Percentiles rank a stretch among this genome's conserved stretches.
Evolutionary conservation across 2,329 filamentous ascomycete species (phyloP).

Genomic region (Furcasterigmium sp.): DNA sequence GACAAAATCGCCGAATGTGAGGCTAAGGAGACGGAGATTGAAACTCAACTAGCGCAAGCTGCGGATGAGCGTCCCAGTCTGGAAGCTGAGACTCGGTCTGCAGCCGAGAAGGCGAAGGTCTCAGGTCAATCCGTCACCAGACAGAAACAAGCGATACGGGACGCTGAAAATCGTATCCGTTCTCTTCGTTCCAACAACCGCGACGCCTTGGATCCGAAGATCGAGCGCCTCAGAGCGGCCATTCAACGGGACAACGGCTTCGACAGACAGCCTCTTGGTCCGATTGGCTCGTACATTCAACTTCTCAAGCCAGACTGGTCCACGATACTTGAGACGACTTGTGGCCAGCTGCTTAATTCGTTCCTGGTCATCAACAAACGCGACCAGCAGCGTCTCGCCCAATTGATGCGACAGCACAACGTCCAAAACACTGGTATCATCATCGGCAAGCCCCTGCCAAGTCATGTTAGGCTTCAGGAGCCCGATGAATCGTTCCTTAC

Average conservation of each 20-base stretch:
- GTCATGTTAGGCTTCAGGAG: conserved; percentile 63
- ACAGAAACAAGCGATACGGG: conserved; percentile 8
- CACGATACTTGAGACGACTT: conserved; percentile 69
- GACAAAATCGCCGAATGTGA: conserved; percentile 21
- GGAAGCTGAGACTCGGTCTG: neutral
- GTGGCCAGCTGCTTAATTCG: conserved; percentile 64
- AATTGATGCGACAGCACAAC: conserved; percentile 55
- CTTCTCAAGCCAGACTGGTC: conserved; percentile 80
- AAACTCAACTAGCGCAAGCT: conserved; percentile 2
- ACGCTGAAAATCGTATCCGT: conserved; percentile 15
- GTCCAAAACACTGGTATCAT: conserved; percentile 50
- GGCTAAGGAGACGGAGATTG: conserved; percentile 12
- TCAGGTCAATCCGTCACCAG: neutral
- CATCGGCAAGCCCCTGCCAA: conserved; percentile 52
- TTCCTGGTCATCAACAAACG: conserved; percentile 77
- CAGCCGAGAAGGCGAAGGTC: conserved; percentile 1
- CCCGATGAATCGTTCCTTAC: conserved; percentile 71
- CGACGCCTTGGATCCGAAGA: conserved; percentile 58
- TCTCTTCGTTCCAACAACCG: conserved; percentile 33
- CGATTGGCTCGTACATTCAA: conserved; percentile 72
- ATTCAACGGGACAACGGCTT: conserved; percentile 70
- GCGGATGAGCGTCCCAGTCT: neutral
- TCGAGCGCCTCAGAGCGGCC: conserved; percentile 59
- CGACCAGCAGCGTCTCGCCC: conserved; percentile 66
- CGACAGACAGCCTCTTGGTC: conserved; percentile 69